Conservation (phyloP, 2,329 filamentous ascomycete species). For the Fusarium denticulatum region DNA sequence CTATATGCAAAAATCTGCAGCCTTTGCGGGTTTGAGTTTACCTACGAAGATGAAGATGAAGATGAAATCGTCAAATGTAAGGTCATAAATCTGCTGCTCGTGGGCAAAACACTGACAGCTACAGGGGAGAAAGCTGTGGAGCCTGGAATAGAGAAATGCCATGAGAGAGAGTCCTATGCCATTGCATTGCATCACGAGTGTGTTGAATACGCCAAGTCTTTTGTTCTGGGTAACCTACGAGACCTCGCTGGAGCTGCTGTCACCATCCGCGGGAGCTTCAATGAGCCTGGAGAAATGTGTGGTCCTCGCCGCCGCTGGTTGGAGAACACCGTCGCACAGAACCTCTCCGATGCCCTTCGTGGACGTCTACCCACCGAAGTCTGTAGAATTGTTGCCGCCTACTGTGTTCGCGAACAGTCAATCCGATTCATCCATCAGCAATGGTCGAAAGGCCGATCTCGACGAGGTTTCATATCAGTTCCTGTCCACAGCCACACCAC, state of each 20-base stretch:
- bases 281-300: background rate
- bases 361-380: background rate
- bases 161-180: fast-evolving
- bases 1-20: fast-evolving
- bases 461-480: too few species aligned
- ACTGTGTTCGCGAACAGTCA: background rate
- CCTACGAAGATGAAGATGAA: background rate
- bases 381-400: background rate
- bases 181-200: background rate
- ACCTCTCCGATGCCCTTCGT: fast-evolving
- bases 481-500: too few species aligned
- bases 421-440: too few species aligned
- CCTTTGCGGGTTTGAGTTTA: background rate
- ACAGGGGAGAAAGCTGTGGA: background rate
- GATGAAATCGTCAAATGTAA: background rate
- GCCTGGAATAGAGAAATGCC: background rate
- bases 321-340: background rate
- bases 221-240: background rate
- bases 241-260: background rate
- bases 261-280: background rate
- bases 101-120: fast-evolving
- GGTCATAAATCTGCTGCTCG: background rate
- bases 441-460: too few species aligned
- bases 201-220: background rate
- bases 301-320: background rate